phyloP scores from a whole-genome alignment of 768 basidiomycete species.

The Naganishia vishniacii region DNA sequence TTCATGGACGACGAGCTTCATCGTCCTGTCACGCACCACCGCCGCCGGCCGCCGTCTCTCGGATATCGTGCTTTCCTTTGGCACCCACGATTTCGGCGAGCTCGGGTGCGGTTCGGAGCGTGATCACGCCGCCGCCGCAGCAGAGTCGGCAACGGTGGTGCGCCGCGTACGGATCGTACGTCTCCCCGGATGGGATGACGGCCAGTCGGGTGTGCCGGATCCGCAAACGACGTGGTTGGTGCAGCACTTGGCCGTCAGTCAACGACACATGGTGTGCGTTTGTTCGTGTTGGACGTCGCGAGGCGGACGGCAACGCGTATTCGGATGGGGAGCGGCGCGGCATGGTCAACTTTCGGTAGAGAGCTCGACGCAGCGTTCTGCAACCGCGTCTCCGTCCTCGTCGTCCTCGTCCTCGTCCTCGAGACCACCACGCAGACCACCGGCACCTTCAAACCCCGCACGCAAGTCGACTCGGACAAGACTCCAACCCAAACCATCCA shows the following conservation, averaged over 20 bases:
- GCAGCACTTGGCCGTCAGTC: conserved; percentile 57
- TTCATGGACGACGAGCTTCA: conserved; percentile 66
- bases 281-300: conserved; percentile 43
- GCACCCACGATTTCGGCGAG: conserved; percentile 77
- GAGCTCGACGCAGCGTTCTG: background rate
- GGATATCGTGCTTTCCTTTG: conserved; percentile 64
- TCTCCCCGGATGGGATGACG: conserved; percentile 9
- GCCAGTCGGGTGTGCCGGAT: background rate
- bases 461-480: background rate
- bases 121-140: conserved; percentile 6
- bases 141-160: background rate
- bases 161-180: conserved; percentile 18
- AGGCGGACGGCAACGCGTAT: conserved; percentile 36
- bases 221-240: conserved; percentile 43
- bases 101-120: conserved; percentile 56
- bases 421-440: background rate
- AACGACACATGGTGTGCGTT: conserved; percentile 63
- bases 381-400: background rate
- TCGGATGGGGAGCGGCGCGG: conserved; percentile 78
- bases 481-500: background rate
- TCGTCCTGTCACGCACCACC: conserved; percentile 1
- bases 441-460: too few relatives aligned
- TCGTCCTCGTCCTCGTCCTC: background rate
- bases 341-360: conserved; percentile 70
- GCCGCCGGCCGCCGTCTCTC: background rate